Evolutionary conservation across 257 asterid genomes (phyloP).

Genomic region (Nicotiana tabacum): DNA sequence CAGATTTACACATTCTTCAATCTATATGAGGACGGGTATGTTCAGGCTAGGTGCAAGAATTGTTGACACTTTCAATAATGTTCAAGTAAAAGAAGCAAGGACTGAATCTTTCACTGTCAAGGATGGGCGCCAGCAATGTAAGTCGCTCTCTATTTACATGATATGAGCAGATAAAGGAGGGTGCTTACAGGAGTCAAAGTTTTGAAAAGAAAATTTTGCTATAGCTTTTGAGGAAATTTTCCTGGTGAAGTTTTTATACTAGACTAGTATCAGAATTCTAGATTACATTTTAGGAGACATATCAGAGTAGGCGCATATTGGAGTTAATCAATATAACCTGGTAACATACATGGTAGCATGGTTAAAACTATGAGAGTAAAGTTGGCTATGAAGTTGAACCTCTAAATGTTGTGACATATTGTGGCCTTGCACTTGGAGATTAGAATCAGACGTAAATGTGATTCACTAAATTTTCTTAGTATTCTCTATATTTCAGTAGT

Average conservation of each 20-base stretch:
- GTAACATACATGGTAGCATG: not conserved
- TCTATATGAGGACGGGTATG: constrained; percentile 7
- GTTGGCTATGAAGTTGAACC: not conserved
- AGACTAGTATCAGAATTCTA: not conserved
- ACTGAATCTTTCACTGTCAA: constrained; percentile 34
- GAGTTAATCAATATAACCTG: not conserved
- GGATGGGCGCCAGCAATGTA: constrained; percentile 36
- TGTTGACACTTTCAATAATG: constrained; percentile 6
- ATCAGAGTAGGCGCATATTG: not conserved
- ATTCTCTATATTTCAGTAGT: not conserved
- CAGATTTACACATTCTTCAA: constrained; percentile 25
- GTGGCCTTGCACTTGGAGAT: not conserved
- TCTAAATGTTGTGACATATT: not conserved
- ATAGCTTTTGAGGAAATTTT: not conserved
- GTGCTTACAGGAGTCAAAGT: not conserved
- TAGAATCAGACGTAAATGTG: not conserved
- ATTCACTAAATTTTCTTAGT: not conserved
- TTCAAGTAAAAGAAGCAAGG: constrained; percentile 33
- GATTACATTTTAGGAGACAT: not conserved
- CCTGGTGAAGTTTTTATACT: not conserved
- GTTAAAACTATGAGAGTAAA: not conserved
- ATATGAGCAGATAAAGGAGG: not conserved
- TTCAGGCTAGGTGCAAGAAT: constrained; percentile 42
- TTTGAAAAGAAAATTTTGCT: not conserved
- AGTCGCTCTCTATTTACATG: constrained; percentile 4